Conservation (phyloP, 1,284 basidiomycete genomes). For the Volvariella surrecta region DNA sequence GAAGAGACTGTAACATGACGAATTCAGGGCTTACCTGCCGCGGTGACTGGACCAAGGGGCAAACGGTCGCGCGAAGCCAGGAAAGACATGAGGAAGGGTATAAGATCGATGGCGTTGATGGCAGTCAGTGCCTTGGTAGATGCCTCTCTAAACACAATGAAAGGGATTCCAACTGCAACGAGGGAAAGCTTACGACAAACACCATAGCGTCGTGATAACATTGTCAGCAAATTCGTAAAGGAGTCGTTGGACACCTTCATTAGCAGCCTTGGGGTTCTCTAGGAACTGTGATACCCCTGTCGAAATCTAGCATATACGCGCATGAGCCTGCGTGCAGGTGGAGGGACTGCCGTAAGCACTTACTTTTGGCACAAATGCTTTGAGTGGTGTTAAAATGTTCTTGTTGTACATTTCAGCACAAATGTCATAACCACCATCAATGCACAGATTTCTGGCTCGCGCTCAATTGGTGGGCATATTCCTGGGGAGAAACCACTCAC, state of each 20-base stretch:
- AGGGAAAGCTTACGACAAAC: slow-evolving; percentile 65
- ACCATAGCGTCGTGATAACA: slow-evolving; percentile 87
- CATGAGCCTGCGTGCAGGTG: slow-evolving; percentile 2
- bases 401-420: slow-evolving; percentile 97
- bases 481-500: slow-evolving; percentile 29
- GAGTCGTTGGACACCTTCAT: slow-evolving; percentile 64
- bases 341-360: slow-evolving; percentile 6
- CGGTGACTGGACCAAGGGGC: slow-evolving; percentile 60
- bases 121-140: slow-evolving; percentile 85
- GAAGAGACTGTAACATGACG: not conserved
- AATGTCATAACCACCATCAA: slow-evolving; percentile 90
- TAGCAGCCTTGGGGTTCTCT: slow-evolving; percentile 44
- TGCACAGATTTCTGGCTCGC: slow-evolving; percentile 72
- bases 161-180: slow-evolving; percentile 9
- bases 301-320: slow-evolving; percentile 50
- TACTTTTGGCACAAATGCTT: slow-evolving; percentile 70
- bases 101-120: slow-evolving; percentile 70
- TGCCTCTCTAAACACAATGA: slow-evolving; percentile 62
- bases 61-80: slow-evolving; percentile 60
- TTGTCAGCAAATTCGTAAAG: slow-evolving; percentile 87
- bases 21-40: slow-evolving; percentile 56
- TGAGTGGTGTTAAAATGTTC: slow-evolving; percentile 73
- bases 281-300: slow-evolving; percentile 63
- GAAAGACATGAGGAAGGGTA: slow-evolving; percentile 82
- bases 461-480: slow-evolving; percentile 1